These are phyloP conservation scores for Poronia punctata DNA, from an alignment of 495 filamentous ascomycete genomes.

Conservation along the genomic window DNA sequence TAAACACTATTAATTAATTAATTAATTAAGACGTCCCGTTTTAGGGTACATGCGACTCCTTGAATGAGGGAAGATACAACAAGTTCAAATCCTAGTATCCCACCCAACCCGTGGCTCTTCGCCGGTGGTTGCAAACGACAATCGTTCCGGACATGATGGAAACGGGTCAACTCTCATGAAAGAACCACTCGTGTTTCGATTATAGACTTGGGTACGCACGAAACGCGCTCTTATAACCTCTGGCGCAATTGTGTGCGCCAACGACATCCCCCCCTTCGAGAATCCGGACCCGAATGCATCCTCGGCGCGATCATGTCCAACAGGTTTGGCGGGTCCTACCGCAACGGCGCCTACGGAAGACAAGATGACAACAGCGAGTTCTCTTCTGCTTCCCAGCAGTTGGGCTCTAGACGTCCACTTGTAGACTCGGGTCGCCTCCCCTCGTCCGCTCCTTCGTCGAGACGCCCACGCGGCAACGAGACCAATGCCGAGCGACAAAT, in stretches of 20 bases:
- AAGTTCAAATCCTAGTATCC: too few species aligned
- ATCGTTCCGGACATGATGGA: too few species aligned
- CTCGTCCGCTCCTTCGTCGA: conserved; percentile 13
- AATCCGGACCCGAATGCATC: conserved; percentile 17
- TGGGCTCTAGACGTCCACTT: conserved; percentile 21
- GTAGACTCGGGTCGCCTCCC: conserved; percentile 14
- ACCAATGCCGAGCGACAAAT: conserved; percentile 42
- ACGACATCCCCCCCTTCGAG: background rate
- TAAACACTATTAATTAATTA: too few species aligned
- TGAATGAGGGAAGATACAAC: too few species aligned
- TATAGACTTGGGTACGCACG: too few species aligned
- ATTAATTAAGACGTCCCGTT: too few species aligned
- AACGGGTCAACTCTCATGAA: too few species aligned
- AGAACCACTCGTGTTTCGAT: too few species aligned
- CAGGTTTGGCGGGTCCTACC: conserved; percentile 36
- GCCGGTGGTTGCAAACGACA: too few species aligned
- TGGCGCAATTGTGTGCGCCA: conserved; percentile 1
- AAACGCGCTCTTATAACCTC: background rate
- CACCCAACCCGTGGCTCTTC: too few species aligned
- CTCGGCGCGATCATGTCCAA: conserved; percentile 31
- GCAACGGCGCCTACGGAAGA: conserved; percentile 30
- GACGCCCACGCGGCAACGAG: conserved; percentile 24
- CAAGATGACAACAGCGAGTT: conserved; percentile 38
- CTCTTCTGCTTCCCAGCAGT: conserved; percentile 20
- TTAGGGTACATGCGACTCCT: too few species aligned